phyloP scores from a whole-genome alignment of 2,329 filamentous ascomycete species.

The Fusarium vanettenii region DNA sequence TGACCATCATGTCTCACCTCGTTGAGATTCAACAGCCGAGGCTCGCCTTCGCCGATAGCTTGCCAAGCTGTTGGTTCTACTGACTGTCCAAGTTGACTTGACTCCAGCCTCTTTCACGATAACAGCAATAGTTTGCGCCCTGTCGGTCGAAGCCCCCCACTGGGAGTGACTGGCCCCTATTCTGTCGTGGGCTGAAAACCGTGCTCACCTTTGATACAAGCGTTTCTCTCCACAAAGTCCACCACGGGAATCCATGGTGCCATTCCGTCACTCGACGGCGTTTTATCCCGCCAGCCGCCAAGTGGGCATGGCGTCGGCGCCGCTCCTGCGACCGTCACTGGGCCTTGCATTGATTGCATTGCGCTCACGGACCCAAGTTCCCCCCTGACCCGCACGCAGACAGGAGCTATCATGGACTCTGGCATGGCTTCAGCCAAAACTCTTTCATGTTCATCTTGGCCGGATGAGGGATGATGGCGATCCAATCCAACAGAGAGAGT shows the following conservation, averaged over 20 bases:
- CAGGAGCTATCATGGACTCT: background rate
- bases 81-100: background rate
- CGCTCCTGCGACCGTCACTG: slow-evolving; percentile 17
- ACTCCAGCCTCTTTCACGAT: slow-evolving; percentile 1
- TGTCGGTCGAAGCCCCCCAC: background rate
- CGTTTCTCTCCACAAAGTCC: slow-evolving; percentile 21
- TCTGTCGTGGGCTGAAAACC: slow-evolving; percentile 28
- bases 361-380: background rate
- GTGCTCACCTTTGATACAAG: slow-evolving; percentile 23
- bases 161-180: slow-evolving; percentile 13
- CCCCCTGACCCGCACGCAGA: background rate
- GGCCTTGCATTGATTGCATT: slow-evolving; percentile 4
- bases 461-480: background rate
- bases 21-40: background rate
- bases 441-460: background rate
- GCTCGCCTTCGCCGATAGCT: slow-evolving; percentile 1
- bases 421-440: slow-evolving; percentile 5
- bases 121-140: background rate
- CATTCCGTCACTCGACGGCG: slow-evolving; percentile 32
- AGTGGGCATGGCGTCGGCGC: slow-evolving; percentile 34
- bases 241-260: slow-evolving; percentile 32
- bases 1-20: background rate
- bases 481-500: background rate
- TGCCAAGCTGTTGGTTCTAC: background rate
- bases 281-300: slow-evolving; percentile 33